These are phyloP conservation scores for Gossypium longicalyx DNA, from an alignment of 345 rosid species.

Conservation along the genomic window DNA sequence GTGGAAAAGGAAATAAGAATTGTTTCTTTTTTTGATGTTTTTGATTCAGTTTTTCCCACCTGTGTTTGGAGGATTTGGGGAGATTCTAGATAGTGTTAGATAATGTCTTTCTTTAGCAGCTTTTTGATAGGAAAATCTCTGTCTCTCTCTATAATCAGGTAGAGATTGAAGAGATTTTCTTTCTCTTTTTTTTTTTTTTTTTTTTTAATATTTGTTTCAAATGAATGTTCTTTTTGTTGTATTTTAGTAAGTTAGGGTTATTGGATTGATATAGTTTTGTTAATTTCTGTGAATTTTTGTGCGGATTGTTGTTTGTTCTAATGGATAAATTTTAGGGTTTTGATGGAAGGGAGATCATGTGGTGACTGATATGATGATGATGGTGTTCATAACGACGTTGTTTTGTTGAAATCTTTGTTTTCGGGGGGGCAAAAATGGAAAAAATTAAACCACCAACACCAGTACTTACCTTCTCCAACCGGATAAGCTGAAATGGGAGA, in stretches of 20 bases:
- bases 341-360: slow-evolving; percentile 54
- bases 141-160: slow-evolving; percentile 22
- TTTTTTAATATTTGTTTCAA: not conserved
- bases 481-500: slow-evolving; percentile 45
- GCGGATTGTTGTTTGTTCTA: slow-evolving; percentile 29
- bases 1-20: not conserved
- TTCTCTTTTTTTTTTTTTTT: not conserved
- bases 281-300: slow-evolving; percentile 22
- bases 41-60: slow-evolving; percentile 38
- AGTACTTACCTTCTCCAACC: slow-evolving; percentile 18
- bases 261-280: slow-evolving; percentile 21
- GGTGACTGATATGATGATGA: slow-evolving; percentile 44
- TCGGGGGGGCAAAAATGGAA: slow-evolving; percentile 27
- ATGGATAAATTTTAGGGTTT: slow-evolving; percentile 41
- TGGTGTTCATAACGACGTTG: slow-evolving; percentile 37
- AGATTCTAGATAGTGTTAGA: slow-evolving; percentile 41
- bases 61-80: slow-evolving; percentile 51
- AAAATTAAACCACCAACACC: slow-evolving; percentile 35
- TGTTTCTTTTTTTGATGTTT: slow-evolving; percentile 24
- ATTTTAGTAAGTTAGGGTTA: slow-evolving; percentile 26
- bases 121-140: slow-evolving; percentile 14
- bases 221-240: not conserved
- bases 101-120: slow-evolving; percentile 37
- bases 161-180: slow-evolving; percentile 29
- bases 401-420: slow-evolving; percentile 38